A percentile compares a stretch with the other conserved stretches of the same genome.
These are phyloP conservation scores for Backusella tarrabulga DNA, from an alignment of 192 early-diverging fungal species.

Conservation along the genomic window DNA sequence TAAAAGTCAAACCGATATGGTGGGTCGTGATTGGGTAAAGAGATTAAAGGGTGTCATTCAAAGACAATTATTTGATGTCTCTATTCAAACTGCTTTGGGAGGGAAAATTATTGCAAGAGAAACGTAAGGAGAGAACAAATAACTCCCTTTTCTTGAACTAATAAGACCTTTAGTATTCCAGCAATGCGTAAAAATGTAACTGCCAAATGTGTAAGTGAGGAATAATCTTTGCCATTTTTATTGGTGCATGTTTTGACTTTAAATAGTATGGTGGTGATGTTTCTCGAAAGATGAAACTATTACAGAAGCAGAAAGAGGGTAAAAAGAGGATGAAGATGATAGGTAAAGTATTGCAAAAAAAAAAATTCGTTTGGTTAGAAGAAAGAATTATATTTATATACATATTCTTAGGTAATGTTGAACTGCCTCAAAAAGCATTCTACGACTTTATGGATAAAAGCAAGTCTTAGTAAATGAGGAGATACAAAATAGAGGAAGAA, in stretches of 20 bases:
- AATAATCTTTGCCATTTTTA: neutral
- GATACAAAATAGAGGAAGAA: neutral
- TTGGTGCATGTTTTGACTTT: neutral
- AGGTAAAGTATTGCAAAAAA: conserved; percentile 37
- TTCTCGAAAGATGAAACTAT: conserved; percentile 95
- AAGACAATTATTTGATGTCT: conserved; percentile 91
- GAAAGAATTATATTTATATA: neutral
- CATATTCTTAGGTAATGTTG: conserved; percentile 68
- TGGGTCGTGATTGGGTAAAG: conserved; percentile 83
- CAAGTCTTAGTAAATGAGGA: neutral
- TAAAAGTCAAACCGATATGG: conserved; percentile 59
- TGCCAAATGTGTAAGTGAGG: conserved; percentile 78
- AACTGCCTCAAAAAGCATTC: conserved; percentile 93
- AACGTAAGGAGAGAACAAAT: conserved; percentile 41
- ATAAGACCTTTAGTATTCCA: conserved; percentile 48
- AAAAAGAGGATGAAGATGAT: conserved; percentile 91
- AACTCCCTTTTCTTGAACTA: neutral
- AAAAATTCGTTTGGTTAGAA: neutral
- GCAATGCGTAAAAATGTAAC: conserved; percentile 94
- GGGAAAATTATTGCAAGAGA: conserved; percentile 85
- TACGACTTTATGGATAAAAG: conserved; percentile 60
- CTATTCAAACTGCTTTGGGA: conserved; percentile 87
- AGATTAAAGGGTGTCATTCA: conserved; percentile 79
- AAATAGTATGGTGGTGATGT: conserved; percentile 90
- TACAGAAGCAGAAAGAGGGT: conserved; percentile 93